Evolutionary conservation across 129 eudicot species (phyloP).

Genomic region (Pseudognaphalium luteoalbum): DNA sequence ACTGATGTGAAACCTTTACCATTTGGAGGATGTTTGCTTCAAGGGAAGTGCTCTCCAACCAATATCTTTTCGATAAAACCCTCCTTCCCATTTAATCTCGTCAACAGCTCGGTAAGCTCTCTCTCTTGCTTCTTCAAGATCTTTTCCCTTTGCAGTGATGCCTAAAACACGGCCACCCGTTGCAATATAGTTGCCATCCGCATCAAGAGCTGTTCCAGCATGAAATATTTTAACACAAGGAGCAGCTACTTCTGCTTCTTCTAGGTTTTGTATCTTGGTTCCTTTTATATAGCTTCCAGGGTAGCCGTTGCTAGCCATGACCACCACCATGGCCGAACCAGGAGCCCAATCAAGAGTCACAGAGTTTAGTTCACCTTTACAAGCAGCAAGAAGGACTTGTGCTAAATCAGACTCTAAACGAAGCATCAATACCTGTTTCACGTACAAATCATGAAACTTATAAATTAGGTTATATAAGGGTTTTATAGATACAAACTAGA

Average conservation of each 20-base stretch:
- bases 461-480: background rate
- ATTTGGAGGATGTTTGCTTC: conserved; percentile 40
- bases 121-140: conserved; percentile 80
- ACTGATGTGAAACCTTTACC: background rate
- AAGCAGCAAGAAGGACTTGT: conserved; percentile 86
- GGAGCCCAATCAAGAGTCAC: conserved; percentile 76
- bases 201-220: conserved; percentile 73
- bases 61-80: conserved; percentile 72
- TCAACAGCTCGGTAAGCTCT: conserved; percentile 78
- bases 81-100: conserved; percentile 75
- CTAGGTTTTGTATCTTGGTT: conserved; percentile 58
- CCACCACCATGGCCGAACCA: conserved; percentile 95
- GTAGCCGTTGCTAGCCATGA: conserved; percentile 97
- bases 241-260: conserved; percentile 73
- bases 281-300: conserved; percentile 83
- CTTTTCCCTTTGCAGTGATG: conserved; percentile 75
- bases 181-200: conserved; percentile 64
- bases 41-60: conserved; percentile 84
- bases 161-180: conserved; percentile 93
- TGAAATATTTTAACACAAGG: conserved; percentile 79
- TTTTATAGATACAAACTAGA: background rate
- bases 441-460: background rate
- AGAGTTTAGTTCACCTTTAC: conserved; percentile 61
- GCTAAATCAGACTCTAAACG: conserved; percentile 90
- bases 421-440: conserved; percentile 73